Evolutionary conservation across 225 moss, liverwort and hornwort species (phyloP).

Genomic region (Neckera pumila): DNA sequence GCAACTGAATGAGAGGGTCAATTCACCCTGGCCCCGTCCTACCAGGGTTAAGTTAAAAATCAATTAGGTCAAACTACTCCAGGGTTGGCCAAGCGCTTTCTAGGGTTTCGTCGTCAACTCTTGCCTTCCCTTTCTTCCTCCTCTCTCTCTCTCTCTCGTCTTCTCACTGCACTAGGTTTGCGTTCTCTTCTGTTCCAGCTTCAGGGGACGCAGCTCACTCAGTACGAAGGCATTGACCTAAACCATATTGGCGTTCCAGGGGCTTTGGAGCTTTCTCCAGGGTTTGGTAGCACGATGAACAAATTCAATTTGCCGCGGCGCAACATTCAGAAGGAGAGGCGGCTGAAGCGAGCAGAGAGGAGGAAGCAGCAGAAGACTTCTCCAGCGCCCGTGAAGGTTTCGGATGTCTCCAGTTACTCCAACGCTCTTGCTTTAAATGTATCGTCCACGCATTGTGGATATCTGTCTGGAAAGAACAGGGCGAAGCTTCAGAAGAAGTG

Average conservation of each 20-base stretch:
- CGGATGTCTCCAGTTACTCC: neutral
- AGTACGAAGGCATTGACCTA: neutral
- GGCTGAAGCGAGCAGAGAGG: constrained; percentile 59
- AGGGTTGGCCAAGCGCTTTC: neutral
- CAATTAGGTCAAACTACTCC: neutral
- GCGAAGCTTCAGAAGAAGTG: constrained; percentile 75
- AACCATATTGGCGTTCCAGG: neutral
- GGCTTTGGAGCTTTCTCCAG: neutral
- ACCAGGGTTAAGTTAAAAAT: too few species aligned
- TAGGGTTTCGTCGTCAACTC: neutral
- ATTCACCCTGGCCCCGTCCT: too few species aligned
- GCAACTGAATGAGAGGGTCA: too few species aligned
- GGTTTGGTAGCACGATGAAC: constrained; percentile 34
- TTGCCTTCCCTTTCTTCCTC: too few species aligned
- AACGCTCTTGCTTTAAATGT: constrained; percentile 7
- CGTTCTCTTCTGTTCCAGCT: neutral
- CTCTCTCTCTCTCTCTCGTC: too few species aligned
- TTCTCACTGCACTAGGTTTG: neutral
- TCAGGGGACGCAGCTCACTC: too few species aligned
- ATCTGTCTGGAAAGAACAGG: constrained; percentile 59
- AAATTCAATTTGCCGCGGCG: constrained; percentile 81
- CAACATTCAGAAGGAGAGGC: constrained; percentile 67
- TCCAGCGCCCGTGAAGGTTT: neutral
- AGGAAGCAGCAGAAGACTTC: constrained; percentile 28
- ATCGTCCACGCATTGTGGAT: constrained; percentile 1